Evolutionary conservation across 2,329 filamentous ascomycete genomes (phyloP).

Genomic region (Periconia digitata): DNA sequence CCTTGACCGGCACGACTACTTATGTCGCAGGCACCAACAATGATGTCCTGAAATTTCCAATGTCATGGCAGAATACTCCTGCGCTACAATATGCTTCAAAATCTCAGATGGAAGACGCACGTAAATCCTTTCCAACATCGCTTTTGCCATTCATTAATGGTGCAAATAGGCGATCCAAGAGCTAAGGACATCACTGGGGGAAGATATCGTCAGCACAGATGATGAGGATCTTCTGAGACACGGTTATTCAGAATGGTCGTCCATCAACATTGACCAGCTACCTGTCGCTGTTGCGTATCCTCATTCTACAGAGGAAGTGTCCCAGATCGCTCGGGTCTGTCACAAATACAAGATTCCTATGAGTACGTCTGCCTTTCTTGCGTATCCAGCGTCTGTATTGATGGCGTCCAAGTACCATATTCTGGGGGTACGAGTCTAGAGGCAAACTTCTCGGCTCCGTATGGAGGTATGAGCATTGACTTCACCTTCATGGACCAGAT

Average conservation of each 20-base stretch:
- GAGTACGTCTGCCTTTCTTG: slow-evolving; percentile 31
- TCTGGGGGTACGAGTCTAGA: slow-evolving; percentile 86
- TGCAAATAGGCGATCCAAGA: slow-evolving; percentile 57
- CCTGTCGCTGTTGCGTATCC: slow-evolving; percentile 69
- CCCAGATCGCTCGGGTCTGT: slow-evolving; percentile 68
- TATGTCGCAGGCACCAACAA: slow-evolving; percentile 54
- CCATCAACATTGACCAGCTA: slow-evolving; percentile 64
- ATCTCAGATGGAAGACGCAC: slow-evolving; percentile 54
- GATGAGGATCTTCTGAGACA: slow-evolving; percentile 64
- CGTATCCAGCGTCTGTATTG: neutral
- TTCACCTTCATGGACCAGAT: slow-evolving; percentile 87
- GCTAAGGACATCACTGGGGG: slow-evolving; percentile 54
- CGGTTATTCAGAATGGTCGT: slow-evolving; percentile 71
- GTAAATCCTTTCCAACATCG: neutral
- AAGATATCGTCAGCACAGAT: slow-evolving; percentile 65
- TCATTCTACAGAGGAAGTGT: slow-evolving; percentile 64
- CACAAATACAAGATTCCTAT: slow-evolving; percentile 79
- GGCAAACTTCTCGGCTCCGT: slow-evolving; percentile 85
- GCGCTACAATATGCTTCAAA: slow-evolving; percentile 52
- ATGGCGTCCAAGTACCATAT: slow-evolving; percentile 63
- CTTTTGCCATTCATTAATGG: slow-evolving; percentile 11
- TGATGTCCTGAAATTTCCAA: slow-evolving; percentile 30
- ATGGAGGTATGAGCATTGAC: slow-evolving; percentile 85
- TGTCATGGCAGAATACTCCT: slow-evolving; percentile 26
- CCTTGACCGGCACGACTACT: slow-evolving; percentile 46